These are phyloP conservation scores for Saprolegnia diclina DNA, from an alignment of 352 stramenopile genomes.

Conservation along the genomic window DNA sequence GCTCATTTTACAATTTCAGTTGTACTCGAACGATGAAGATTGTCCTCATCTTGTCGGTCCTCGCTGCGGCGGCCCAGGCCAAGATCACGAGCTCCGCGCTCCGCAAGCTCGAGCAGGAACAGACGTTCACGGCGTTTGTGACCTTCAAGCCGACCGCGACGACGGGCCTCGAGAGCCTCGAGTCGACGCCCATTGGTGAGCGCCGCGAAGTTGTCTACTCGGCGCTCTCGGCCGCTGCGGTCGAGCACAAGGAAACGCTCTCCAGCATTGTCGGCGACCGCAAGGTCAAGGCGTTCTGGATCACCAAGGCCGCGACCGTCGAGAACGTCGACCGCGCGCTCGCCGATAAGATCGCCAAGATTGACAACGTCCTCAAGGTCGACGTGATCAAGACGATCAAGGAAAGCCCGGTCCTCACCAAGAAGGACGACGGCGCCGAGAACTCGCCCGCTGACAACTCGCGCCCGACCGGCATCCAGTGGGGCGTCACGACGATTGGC, in stretches of 20 bases:
- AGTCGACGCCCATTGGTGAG: neutral
- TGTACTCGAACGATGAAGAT: slow-evolving; percentile 10
- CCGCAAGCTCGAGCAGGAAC: neutral
- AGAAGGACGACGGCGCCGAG: neutral
- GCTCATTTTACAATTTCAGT: no score
- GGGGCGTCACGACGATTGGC: slow-evolving; percentile 42
- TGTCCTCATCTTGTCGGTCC: neutral
- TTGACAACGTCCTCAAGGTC: neutral
- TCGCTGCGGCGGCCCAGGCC: neutral
- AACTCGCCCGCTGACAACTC: neutral
- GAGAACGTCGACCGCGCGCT: slow-evolving; percentile 1
- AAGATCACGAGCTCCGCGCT: slow-evolving; percentile 2
- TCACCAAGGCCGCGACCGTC: neutral
- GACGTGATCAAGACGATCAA: slow-evolving; percentile 3
- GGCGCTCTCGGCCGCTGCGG: no score
- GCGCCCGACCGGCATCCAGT: slow-evolving; percentile 30
- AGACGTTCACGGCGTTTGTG: neutral
- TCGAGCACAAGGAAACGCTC: neutral
- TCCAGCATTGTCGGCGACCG: neutral
- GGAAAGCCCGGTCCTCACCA: neutral
- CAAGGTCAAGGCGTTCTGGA: slow-evolving; percentile 3
- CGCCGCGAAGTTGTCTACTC: no score
- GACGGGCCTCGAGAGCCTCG: neutral
- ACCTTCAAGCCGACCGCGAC: neutral
- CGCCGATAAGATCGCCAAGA: neutral